Evolutionary conservation across 2,329 filamentous ascomycete species (phyloP).

Genomic region (Neofusicoccum cordaticola): DNA sequence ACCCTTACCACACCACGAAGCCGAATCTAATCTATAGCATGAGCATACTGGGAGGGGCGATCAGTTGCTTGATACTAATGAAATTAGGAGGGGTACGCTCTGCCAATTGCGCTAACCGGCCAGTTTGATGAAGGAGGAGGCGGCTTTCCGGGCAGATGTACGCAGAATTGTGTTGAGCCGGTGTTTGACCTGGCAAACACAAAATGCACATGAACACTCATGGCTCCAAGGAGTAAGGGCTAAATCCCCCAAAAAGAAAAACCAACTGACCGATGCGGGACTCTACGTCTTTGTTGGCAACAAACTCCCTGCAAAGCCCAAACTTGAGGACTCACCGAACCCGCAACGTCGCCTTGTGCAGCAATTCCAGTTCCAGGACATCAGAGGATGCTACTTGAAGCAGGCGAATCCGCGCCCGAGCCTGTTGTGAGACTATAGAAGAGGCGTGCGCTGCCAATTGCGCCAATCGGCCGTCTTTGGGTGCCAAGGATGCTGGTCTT

Average conservation of each 20-base stretch:
- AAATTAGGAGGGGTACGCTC: slow-evolving; percentile 1
- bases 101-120: slow-evolving; percentile 8
- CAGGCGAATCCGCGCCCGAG: too few relatives aligned
- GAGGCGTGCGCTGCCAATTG: background rate
- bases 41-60: background rate
- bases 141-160: background rate
- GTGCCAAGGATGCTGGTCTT: background rate
- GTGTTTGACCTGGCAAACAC: background rate
- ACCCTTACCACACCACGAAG: background rate
- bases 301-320: background rate
- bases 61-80: background rate
- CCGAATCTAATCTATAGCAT: too few relatives aligned
- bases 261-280: background rate
- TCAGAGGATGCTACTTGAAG: too few relatives aligned
- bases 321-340: background rate
- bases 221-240: background rate
- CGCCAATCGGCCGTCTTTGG: background rate
- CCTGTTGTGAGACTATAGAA: background rate
- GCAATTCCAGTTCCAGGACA: too few relatives aligned
- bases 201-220: background rate
- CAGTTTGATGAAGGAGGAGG: background rate
- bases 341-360: background rate
- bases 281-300: background rate
- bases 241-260: background rate
- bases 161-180: too few relatives aligned